Percentiles rank a stretch among this genome's conserved stretches.
These are phyloP conservation scores for Colletotrichum orbiculare DNA, from an alignment of 2,329 filamentous ascomycete genomes.

Conservation along the genomic window DNA sequence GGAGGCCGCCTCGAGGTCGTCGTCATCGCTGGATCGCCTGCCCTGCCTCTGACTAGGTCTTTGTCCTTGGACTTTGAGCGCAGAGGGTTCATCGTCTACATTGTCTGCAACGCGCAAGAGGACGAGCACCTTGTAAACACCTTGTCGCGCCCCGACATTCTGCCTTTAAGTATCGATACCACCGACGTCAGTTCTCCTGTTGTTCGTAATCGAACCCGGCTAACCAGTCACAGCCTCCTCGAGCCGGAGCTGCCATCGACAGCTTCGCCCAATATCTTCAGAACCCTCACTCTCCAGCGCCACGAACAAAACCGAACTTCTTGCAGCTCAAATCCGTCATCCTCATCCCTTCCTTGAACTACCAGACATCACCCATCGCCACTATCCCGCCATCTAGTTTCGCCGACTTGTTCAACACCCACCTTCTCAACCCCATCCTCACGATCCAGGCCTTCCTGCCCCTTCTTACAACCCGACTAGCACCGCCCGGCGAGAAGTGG, in stretches of 20 bases:
- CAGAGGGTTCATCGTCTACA: constrained; percentile 91
- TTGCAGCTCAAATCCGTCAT: constrained; percentile 83
- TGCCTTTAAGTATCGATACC: constrained; percentile 84
- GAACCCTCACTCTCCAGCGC: constrained; percentile 79
- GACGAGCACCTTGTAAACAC: constrained; percentile 84
- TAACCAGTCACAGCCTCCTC: constrained; percentile 66
- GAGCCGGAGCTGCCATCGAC: constrained; percentile 75
- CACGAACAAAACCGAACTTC: constrained; percentile 79
- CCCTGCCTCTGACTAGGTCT: constrained; percentile 84
- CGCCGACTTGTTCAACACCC: constrained; percentile 91
- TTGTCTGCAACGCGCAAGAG: constrained; percentile 86
- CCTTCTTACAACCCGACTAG: constrained; percentile 73
- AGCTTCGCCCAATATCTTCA: constrained; percentile 79
- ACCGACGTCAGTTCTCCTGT: constrained; percentile 70
- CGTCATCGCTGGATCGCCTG: constrained; percentile 88
- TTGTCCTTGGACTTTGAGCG: constrained; percentile 88
- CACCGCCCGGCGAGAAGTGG: constrained; percentile 61
- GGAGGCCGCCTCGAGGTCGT: constrained; percentile 88
- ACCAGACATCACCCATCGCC: constrained; percentile 85
- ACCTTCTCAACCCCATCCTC: constrained; percentile 88
- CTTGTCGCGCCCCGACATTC: constrained; percentile 83
- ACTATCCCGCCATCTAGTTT: constrained; percentile 86
- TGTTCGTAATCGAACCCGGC: constrained; percentile 7
- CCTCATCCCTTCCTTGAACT: constrained; percentile 83
- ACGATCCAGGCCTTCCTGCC: constrained; percentile 91